Base-by-base conservation (phyloP, 805 yeast genomes). In the Danielia oregonensis region DNA sequence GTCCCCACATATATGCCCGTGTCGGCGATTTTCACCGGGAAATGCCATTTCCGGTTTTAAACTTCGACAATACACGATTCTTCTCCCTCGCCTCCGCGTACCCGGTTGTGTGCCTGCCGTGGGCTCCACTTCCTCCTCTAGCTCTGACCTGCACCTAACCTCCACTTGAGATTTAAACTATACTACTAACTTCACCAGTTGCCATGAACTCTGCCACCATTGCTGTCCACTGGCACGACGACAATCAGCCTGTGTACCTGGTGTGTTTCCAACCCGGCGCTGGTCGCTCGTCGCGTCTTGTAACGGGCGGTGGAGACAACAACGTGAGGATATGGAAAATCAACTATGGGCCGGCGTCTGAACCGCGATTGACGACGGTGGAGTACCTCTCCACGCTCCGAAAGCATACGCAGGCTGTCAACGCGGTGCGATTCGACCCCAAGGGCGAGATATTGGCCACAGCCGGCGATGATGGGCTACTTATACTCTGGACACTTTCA, bases 261-360 rank as follows among this genome's bases (percentile, higher is more conserved):
- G 70, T 79, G 2, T 74, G 75, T 39, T 77, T 80, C 53, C 89
- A 83, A 52, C 15, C 32, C 5, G 16, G 10, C 5, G 4, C 9
- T 8, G 25, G 16, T 15, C 18, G 46, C 15, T 52, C 72, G 0
- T 48, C 52, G 15, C 71, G 94, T 32, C 61, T 91, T 23, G 91
- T 82, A 3, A 91, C 97, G 0, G 95, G 87, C 0, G 97, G 97
- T 16, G 97, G 97, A 26, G 98, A 93, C 58, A 85, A 83, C 54
- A 85, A 86, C 48, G 82, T 87, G n/a, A 69, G 97, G 32, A 60
- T 77, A 18, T 71, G 83, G 78, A 45, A 43, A 27, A 26, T 51
- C 16, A 38, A 39, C 26, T 21, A 37, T 22, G 26, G 40, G n/a
- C 15, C 31, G n/a, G 13, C 17, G 13, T 25, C 32, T 4, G 35